Percentiles rank a stretch among this genome's conserved stretches.
Conservation (phyloP, 345 rosid genomes). For the Lepidium africanum region DNA sequence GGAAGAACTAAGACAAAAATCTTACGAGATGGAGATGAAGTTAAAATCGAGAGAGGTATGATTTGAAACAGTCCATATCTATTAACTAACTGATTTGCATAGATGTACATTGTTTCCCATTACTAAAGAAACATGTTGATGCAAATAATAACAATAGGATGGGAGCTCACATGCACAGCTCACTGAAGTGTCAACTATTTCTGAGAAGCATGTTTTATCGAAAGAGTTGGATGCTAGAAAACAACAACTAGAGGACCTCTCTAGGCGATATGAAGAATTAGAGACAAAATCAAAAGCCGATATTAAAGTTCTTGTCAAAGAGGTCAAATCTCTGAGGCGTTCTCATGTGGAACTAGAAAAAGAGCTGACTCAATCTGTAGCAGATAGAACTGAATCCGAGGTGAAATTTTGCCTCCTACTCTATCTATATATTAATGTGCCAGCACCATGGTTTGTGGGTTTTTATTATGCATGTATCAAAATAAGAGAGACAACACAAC, state of each 20-base stretch:
- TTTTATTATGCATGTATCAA: background rate
- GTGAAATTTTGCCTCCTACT: conserved; percentile 30
- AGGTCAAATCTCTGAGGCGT: conserved; percentile 79
- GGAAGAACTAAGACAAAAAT: conserved; percentile 84
- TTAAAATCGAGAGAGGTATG: conserved; percentile 67
- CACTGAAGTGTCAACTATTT: conserved; percentile 28
- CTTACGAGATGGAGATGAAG: conserved; percentile 87
- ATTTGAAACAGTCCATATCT: background rate
- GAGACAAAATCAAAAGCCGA: conserved; percentile 95
- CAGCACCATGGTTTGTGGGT: background rate
- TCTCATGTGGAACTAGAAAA: conserved; percentile 62
- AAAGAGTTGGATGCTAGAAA: conserved; percentile 64
- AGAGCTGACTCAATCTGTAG: conserved; percentile 47
- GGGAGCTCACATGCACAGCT: conserved; percentile 36
- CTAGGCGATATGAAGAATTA: conserved; percentile 61
- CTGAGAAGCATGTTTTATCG: conserved; percentile 34
- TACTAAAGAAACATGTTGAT: conserved; percentile 14
- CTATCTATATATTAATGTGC: background rate
- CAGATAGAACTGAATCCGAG: conserved; percentile 66
- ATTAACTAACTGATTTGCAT: background rate
- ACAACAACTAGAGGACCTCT: conserved; percentile 56
- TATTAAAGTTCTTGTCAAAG: conserved; percentile 86
- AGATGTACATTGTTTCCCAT: background rate
- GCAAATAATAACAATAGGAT: conserved; percentile 40
- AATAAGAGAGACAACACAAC: background rate